phyloP scores from a whole-genome alignment of 192 early-diverging fungal species.

The Anaeromyces robustus region DNA sequence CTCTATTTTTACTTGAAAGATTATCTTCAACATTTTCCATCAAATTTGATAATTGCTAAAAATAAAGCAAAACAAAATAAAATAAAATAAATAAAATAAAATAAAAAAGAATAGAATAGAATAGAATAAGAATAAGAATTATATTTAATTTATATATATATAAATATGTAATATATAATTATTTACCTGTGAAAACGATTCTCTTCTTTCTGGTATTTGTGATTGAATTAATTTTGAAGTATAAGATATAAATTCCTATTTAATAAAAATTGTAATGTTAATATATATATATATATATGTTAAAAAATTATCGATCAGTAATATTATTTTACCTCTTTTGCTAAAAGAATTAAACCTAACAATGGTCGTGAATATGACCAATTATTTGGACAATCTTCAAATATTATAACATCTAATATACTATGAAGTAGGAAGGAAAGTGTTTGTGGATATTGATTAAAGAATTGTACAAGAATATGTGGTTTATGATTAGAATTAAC shows the following conservation, averaged over 20 bases:
- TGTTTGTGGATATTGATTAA: constrained; percentile 39
- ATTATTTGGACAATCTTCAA: constrained; percentile 65
- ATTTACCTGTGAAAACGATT: background rate
- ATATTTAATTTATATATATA: no score
- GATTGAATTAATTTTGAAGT: background rate
- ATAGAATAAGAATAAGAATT: no score
- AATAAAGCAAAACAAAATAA: no score
- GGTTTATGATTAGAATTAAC: constrained; percentile 10
- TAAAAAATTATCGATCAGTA: no score
- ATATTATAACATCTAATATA: constrained; percentile 56
- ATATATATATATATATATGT: no score
- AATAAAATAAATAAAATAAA: no score
- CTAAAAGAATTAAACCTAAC: constrained; percentile 58
- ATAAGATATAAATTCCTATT: background rate
- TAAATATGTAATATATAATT: background rate
- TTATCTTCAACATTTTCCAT: background rate
- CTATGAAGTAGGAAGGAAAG: constrained; percentile 42
- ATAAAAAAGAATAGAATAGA: no score
- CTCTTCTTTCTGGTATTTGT: background rate
- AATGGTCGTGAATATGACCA: constrained; percentile 74
- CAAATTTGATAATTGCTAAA: background rate
- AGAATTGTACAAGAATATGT: constrained; percentile 37
- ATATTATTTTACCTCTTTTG: constrained; percentile 29
- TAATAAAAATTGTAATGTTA: no score
- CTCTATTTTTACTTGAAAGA: background rate